Percentiles rank a stretch among this genome's conserved stretches.
Conservation (phyloP, 495 filamentous ascomycete genomes). For the Aspergillus saccharolyticus region DNA sequence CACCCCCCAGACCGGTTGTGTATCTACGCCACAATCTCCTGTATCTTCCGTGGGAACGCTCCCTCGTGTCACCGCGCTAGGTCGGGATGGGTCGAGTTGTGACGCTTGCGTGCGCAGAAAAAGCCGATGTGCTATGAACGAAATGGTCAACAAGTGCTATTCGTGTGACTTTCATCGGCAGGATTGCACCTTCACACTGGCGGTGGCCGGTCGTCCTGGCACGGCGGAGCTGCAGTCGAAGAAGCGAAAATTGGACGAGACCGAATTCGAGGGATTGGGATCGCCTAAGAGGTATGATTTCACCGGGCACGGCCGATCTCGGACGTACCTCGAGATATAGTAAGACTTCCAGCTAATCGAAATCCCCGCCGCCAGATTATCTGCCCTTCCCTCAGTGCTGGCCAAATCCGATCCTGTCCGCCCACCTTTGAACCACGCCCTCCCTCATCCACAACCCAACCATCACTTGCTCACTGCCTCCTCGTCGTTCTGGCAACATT, state of each 20-base stretch:
- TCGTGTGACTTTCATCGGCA: conserved; percentile 52
- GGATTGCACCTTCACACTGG: conserved; percentile 47
- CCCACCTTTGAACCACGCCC: conserved; percentile 12
- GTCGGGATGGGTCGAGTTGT: conserved; percentile 52
- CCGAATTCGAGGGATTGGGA: conserved; percentile 28
- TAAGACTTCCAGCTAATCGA: conserved; percentile 13
- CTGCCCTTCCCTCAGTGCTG: conserved; percentile 17
- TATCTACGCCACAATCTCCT: conserved; percentile 25
- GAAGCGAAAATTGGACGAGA: conserved; percentile 61
- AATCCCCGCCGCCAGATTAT: conserved; percentile 19
- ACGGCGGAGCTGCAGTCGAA: conserved; percentile 56
- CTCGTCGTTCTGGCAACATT: conserved; percentile 40
- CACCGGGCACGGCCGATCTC: conserved; percentile 17
- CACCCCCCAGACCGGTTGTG: conserved; percentile 15
- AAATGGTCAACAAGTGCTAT: conserved; percentile 48
- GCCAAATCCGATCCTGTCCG: conserved; percentile 27
- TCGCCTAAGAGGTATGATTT: conserved; percentile 41
- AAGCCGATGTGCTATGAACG: conserved; percentile 84
- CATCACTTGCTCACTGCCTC: conserved; percentile 26
- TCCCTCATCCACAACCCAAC: neutral
- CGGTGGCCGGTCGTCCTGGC: conserved; percentile 18
- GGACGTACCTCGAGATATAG: conserved; percentile 17
- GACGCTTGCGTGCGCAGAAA: conserved; percentile 82
- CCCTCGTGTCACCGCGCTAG: conserved; percentile 23
- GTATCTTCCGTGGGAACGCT: conserved; percentile 22